Conservation (phyloP, 1,139 yeast genomes). For the Pichia sp. region DNA sequence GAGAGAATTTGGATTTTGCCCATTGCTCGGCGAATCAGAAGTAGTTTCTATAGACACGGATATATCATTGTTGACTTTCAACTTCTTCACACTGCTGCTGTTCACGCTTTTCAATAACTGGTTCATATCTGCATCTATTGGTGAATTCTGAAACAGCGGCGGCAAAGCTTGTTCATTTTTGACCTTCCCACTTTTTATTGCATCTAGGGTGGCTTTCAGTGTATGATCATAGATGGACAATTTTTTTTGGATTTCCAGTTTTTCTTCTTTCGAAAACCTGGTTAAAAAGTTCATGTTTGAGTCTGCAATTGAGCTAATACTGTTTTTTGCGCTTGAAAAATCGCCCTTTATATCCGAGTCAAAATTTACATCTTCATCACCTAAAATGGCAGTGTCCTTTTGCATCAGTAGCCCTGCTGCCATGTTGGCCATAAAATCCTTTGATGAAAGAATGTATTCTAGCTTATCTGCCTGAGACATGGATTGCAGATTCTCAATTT, state of each 20-base stretch:
- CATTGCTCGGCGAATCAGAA: not conserved
- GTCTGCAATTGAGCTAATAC: not conserved
- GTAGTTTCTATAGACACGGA: slow-evolving; percentile 9
- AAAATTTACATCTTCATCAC: not conserved
- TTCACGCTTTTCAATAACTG: slow-evolving; percentile 9
- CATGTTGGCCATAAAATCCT: slow-evolving; percentile 16
- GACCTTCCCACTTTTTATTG: slow-evolving; percentile 31
- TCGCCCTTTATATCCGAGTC: not conserved
- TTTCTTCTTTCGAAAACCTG: slow-evolving; percentile 10
- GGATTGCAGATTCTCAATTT: slow-evolving; percentile 14
- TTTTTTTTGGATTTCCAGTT: slow-evolving; percentile 18
- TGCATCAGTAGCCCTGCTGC: slow-evolving; percentile 5
- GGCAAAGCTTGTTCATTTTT: slow-evolving; percentile 18
- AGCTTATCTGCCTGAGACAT: slow-evolving; percentile 22
- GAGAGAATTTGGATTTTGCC: not conserved
- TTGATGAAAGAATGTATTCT: slow-evolving; percentile 18
- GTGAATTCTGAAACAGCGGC: slow-evolving; percentile 8
- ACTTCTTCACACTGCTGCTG: slow-evolving; percentile 10
- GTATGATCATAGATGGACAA: slow-evolving; percentile 26
- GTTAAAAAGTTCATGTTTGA: slow-evolving; percentile 3
- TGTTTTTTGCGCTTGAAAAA: not conserved
- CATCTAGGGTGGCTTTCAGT: slow-evolving; percentile 29
- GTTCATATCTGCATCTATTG: slow-evolving; percentile 12
- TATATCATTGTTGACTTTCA: slow-evolving; percentile 8
- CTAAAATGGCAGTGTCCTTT: not conserved